Conservation (phyloP, 2,329 filamentous ascomycete genomes). For the Fusarium secorum region DNA sequence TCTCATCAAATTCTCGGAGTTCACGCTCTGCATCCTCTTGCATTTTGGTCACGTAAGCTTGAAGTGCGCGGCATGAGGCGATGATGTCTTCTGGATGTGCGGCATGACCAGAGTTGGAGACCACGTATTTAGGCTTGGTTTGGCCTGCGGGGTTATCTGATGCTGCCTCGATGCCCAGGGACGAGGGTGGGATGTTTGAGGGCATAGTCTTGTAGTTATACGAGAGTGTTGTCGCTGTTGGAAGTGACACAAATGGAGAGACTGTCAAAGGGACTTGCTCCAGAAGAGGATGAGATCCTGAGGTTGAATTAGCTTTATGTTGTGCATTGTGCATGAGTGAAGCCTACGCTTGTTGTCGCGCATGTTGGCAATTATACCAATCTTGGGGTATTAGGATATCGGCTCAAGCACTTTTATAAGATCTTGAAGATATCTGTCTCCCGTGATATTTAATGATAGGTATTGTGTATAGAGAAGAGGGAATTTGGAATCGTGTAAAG, state of each 20-base stretch:
- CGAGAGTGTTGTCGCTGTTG: constrained; percentile 87
- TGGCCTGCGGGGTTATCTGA: constrained; percentile 47
- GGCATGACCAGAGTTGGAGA: constrained; percentile 79
- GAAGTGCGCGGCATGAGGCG: constrained; percentile 79
- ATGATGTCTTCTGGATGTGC: constrained; percentile 89
- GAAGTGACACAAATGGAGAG: constrained; percentile 91
- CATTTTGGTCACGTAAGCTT: constrained; percentile 75
- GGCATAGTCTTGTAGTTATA: constrained; percentile 95
- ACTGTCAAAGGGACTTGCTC: constrained; percentile 93
- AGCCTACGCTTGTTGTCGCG: constrained; percentile 49
- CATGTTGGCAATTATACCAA: constrained; percentile 35
- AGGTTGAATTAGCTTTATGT: constrained; percentile 18
- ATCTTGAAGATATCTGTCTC: not conserved
- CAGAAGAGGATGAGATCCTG: constrained; percentile 85
- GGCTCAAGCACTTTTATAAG: not conserved
- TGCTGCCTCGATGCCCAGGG: constrained; percentile 48
- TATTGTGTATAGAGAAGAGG: not conserved
- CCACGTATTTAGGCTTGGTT: constrained; percentile 74
- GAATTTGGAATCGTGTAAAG: not conserved
- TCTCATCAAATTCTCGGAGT: constrained; percentile 74
- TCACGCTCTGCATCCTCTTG: constrained; percentile 72
- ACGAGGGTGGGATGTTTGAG: constrained; percentile 74
- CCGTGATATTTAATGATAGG: not conserved
- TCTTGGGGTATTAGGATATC: not conserved
- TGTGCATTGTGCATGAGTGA: not conserved